Evolutionary conservation across 768 basidiomycete species (phyloP), one percentile per base, ranked within the genome.

Genomic region (Phanerodontia chrysosporium): DNA sequence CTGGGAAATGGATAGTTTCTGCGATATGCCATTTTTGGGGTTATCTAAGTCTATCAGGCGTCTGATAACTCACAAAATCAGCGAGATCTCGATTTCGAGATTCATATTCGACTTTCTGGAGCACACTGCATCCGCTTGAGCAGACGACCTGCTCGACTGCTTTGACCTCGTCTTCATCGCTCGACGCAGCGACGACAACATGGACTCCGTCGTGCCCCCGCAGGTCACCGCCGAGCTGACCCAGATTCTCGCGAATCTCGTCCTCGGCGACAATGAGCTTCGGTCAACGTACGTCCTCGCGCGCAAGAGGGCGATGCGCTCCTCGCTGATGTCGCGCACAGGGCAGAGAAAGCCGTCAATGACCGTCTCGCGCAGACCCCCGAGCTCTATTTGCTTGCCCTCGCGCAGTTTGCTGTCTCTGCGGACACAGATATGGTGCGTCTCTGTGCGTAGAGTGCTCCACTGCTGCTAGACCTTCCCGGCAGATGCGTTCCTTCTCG

Each of bases 401-500:
- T 93, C 32, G 84, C 87, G 1, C 89, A 92, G 74, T 90, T 91
- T 62, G 86, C 90, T 9, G 84, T 87, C 30, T 78, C 79, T 21
- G 87, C 88, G 24, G 89, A 89, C 65, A 88, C 88, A 0, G 89
- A 91, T 70, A 86, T 90, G 73, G 90, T 90, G 64, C 70, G 87
- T 80, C 32, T 22, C 49, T 44, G 7, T 53, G 32, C 18, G 18
- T n/a, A 44, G 27, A 18, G 32, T 42, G 36, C 4, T 7, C 29
- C 51, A 21, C 4, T 42, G 8, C 18, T 13, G 28, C 48, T 39
- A 18, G 56, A 44, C 24, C 2, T 45, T 14, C 14, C 35, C 22
- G 4, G 39, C 60, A 91, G 89, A 92, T 92, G 90, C 85, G 90
- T 28, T 89, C 88, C 0, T 92, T 92, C 72, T 90, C 90, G 1